These are phyloP conservation scores for Chernovozyma aurita DNA, from an alignment of 1,139 yeast genomes.

Conservation along the genomic window DNA sequence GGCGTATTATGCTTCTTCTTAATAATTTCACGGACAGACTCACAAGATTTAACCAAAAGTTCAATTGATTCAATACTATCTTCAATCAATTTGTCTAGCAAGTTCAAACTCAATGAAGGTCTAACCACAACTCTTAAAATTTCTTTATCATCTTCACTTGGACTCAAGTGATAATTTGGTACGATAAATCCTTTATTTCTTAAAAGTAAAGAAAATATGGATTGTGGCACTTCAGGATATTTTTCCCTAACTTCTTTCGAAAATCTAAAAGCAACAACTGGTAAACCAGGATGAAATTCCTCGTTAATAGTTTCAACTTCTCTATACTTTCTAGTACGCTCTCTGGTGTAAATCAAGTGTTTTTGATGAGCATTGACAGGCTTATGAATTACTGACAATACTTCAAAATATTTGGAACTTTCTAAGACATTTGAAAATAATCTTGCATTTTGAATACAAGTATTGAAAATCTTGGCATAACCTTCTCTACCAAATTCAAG, in stretches of 20 bases:
- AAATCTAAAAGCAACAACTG: conserved; percentile 83
- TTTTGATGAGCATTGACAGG: conserved; percentile 21
- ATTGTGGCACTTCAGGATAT: conserved; percentile 85
- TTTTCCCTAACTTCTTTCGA: conserved; percentile 50
- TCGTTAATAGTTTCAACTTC: conserved; percentile 22
- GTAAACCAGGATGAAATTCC: conserved; percentile 69
- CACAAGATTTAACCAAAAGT: conserved; percentile 41
- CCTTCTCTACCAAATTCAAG: conserved; percentile 69
- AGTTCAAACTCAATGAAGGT: conserved; percentile 62
- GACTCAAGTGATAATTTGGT: conserved; percentile 87
- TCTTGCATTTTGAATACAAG: conserved; percentile 67
- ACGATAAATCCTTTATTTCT: conserved; percentile 83
- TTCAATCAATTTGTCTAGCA: conserved; percentile 66
- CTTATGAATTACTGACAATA: conserved; percentile 75
- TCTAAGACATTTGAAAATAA: conserved; percentile 62
- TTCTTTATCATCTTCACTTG: conserved; percentile 50
- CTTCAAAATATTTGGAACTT: conserved; percentile 62
- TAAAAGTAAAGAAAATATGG: conserved; percentile 64
- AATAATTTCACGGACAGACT: conserved; percentile 21
- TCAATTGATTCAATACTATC: conserved; percentile 59
- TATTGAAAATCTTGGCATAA: conserved; percentile 56
- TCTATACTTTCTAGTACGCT: conserved; percentile 14
- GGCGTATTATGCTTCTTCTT: conserved; percentile 15
- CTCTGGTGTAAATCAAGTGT: conserved; percentile 20
- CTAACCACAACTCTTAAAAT: conserved; percentile 84